Conservation (phyloP, 768 basidiomycete genomes). For the Suillus cothurnatus region DNA sequence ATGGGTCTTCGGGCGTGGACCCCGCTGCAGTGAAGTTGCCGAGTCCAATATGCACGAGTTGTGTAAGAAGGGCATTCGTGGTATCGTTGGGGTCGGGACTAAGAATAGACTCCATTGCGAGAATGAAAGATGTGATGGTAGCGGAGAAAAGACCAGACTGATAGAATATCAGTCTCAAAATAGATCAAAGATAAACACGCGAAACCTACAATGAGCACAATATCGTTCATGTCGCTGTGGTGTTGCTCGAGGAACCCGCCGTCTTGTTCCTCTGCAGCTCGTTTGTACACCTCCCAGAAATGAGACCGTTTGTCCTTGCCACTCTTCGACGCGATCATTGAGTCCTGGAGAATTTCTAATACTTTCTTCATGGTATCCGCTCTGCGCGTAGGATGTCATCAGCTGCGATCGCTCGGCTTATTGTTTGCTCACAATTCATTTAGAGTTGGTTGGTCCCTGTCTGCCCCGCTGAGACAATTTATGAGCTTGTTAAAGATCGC, state of each 20-base stretch:
- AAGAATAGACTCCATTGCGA: slow-evolving; percentile 12
- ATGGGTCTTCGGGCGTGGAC: background rate
- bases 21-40: slow-evolving; percentile 3
- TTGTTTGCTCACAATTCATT: background rate
- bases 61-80: slow-evolving; percentile 13
- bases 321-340: background rate
- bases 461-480: background rate
- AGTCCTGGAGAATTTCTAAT: background rate
- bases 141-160: slow-evolving; percentile 19
- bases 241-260: slow-evolving; percentile 18
- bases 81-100: slow-evolving; percentile 14
- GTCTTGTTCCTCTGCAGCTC: slow-evolving; percentile 18
- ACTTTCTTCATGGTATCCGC: background rate
- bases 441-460: background rate
- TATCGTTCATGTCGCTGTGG: slow-evolving; percentile 17
- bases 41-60: slow-evolving; percentile 9
- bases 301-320: background rate
- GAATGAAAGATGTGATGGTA: slow-evolving; percentile 14
- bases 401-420: background rate
- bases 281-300: slow-evolving; percentile 18
- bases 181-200: too few relatives aligned
- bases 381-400: background rate
- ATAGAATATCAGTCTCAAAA: background rate
- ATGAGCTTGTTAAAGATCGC: too few relatives aligned
- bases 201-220: slow-evolving; percentile 24